Percentiles rank a stretch among this genome's conserved stretches.
These are phyloP conservation scores for Geopyxis carbonaria DNA, from an alignment of 495 filamentous ascomycete species.

Conservation along the genomic window DNA sequence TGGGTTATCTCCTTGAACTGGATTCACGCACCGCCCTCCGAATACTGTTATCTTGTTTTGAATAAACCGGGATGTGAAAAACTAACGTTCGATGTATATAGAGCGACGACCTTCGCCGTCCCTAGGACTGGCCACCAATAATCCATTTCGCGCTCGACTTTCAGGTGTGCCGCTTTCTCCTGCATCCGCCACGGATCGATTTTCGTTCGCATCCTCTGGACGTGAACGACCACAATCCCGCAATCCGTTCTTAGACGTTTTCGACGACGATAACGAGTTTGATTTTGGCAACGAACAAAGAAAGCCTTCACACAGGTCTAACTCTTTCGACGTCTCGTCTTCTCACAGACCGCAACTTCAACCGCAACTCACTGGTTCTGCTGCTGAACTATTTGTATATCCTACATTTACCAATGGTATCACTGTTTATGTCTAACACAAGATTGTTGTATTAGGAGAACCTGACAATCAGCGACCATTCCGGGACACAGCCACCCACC, in stretches of 20 bases:
- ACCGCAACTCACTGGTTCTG: constrained; percentile 41
- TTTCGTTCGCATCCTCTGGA: constrained; percentile 32
- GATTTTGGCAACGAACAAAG: constrained; percentile 27
- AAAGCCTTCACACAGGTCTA: constrained; percentile 33
- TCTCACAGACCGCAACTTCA: constrained; percentile 35
- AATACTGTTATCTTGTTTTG: constrained; percentile 5
- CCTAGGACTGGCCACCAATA: constrained; percentile 71
- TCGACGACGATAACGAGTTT: constrained; percentile 38
- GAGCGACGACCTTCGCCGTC: constrained; percentile 25
- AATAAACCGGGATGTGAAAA: background rate
- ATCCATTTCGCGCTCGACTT: constrained; percentile 83
- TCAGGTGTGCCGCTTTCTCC: constrained; percentile 42
- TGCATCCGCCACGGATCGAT: constrained; percentile 29
- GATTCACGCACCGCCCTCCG: constrained; percentile 11
- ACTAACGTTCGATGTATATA: constrained; percentile 11
- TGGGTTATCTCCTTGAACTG: constrained; percentile 19
- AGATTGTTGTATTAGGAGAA: constrained; percentile 29
- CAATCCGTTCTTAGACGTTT: constrained; percentile 81
- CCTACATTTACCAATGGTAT: background rate
- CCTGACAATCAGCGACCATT: constrained; percentile 28
- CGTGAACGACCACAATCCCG: constrained; percentile 57
- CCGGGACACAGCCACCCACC: constrained; percentile 5
- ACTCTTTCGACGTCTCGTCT: constrained; percentile 35
- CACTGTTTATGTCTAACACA: constrained; percentile 9
- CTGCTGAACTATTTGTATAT: constrained; percentile 84